phyloP scores from a whole-genome alignment of 2,329 filamentous ascomycete genomes.

The Fusarium keratoplasticum region DNA sequence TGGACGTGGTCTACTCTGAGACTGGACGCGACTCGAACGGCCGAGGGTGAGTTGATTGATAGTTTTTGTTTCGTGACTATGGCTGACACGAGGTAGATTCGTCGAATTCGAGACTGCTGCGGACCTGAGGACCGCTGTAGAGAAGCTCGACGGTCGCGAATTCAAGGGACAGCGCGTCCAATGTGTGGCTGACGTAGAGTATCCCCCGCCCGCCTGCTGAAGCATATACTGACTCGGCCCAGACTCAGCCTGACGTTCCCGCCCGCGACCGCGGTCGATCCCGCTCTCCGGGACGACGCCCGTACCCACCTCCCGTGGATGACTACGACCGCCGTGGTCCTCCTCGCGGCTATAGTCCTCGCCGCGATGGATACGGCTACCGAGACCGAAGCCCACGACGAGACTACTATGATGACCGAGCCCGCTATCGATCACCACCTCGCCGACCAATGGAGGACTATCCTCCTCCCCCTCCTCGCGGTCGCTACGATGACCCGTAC shows the following conservation, averaged over 20 bases:
- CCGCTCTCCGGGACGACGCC: constrained; percentile 75
- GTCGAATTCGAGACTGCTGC: constrained; percentile 96
- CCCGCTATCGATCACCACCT: constrained; percentile 83
- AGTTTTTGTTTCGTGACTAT: neutral
- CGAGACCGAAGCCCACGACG: constrained; percentile 88
- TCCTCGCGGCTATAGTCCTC: constrained; percentile 86
- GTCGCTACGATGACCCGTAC: constrained; percentile 83
- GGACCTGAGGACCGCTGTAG: constrained; percentile 90
- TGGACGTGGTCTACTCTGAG: constrained; percentile 98
- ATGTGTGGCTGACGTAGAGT: constrained; percentile 83
- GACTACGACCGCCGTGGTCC: constrained; percentile 86
- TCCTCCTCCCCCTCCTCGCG: constrained; percentile 72
- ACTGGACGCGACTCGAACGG: constrained; percentile 73
- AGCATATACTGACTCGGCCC: constrained; percentile 36
- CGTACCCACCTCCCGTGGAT: constrained; percentile 76
- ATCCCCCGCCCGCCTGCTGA: neutral
- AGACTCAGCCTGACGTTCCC: constrained; percentile 85
- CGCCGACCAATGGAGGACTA: constrained; percentile 85
- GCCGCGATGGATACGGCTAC: constrained; percentile 78
- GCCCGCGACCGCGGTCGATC: constrained; percentile 79
- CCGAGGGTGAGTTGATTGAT: constrained; percentile 76
- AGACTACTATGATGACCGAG: constrained; percentile 88
- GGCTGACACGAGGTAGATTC: constrained; percentile 70
- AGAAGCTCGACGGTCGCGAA: constrained; percentile 92
- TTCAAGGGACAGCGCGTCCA: constrained; percentile 91